A percentile compares a stretch with the other conserved stretches of the same genome.
These are phyloP conservation scores for Scedosporium apiospermum DNA, from an alignment of 2,329 filamentous ascomycete genomes.

Conservation along the genomic window DNA sequence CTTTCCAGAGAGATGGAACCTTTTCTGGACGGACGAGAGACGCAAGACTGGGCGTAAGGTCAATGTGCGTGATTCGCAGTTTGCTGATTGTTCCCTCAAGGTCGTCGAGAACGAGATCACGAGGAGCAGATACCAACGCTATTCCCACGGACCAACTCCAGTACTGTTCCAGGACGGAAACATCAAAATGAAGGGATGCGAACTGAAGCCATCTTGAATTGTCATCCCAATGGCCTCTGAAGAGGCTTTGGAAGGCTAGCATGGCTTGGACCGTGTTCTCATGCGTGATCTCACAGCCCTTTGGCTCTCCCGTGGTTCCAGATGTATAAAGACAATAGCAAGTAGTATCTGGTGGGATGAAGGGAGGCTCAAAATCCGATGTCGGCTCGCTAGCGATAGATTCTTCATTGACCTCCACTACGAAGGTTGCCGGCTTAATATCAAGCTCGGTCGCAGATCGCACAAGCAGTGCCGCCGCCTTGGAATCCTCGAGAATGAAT, in stretches of 20 bases:
- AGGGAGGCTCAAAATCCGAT: neutral
- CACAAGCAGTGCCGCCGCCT: slow-evolving; percentile 53
- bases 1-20: slow-evolving; percentile 67
- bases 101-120: slow-evolving; percentile 80
- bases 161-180: slow-evolving; percentile 86
- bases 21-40: slow-evolving; percentile 69
- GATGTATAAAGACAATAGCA: slow-evolving; percentile 85
- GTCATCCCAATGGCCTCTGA: slow-evolving; percentile 62
- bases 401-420: neutral
- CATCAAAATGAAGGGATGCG: slow-evolving; percentile 89
- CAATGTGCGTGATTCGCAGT: slow-evolving; percentile 77
- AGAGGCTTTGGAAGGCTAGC: slow-evolving; percentile 74
- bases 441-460: neutral
- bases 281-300: slow-evolving; percentile 82
- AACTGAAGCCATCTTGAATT: slow-evolving; percentile 83
- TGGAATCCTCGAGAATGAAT: slow-evolving; percentile 70
- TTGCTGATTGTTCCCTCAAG: slow-evolving; percentile 61
- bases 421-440: neutral
- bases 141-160: slow-evolving; percentile 94
- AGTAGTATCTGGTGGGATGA: slow-evolving; percentile 37
- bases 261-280: slow-evolving; percentile 85
- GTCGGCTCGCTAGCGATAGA: neutral
- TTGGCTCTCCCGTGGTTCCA: slow-evolving; percentile 77
- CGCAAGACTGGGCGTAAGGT: slow-evolving; percentile 81
- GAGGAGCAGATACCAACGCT: slow-evolving; percentile 68